A percentile compares a stretch with the other conserved stretches of the same genome.
Conservation (phyloP, 1,139 yeast species). For the Kodamaea alishanica region DNA sequence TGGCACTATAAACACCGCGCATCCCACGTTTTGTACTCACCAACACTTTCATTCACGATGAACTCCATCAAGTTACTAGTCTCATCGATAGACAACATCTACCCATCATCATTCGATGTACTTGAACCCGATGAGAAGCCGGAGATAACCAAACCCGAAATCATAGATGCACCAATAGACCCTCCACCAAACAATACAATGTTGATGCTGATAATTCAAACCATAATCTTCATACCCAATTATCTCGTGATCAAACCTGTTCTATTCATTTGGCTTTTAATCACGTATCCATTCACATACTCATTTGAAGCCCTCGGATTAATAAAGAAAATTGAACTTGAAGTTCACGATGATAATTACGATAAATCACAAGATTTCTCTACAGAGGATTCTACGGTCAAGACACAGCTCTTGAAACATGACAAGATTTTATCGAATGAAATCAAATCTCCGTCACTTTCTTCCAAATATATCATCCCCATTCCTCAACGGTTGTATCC, state of each 20-base stretch:
- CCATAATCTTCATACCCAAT: conserved; percentile 40
- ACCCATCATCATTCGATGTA: conserved; percentile 17
- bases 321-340: conserved; percentile 5
- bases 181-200: too few relatives aligned
- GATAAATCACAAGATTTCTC: conserved; percentile 3
- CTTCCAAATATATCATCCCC: conserved; percentile 47
- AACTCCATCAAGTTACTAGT: conserved; percentile 39
- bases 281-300: conserved; percentile 49
- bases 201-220: not conserved
- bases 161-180: too few relatives aligned
- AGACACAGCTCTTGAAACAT: conserved; percentile 41
- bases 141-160: too few relatives aligned
- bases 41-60: conserved; percentile 21
- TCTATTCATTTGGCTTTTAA: conserved; percentile 36
- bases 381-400: conserved; percentile 11
- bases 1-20: too few relatives aligned
- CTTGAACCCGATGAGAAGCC: conserved; percentile 2
- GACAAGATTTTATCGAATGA: conserved; percentile 41
- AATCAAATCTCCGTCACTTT: conserved; percentile 55
- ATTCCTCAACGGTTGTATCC: conserved; percentile 48
- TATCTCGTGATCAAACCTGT: conserved; percentile 44
- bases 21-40: too few relatives aligned
- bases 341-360: conserved; percentile 5
- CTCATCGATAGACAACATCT: conserved; percentile 33
- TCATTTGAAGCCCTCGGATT: conserved; percentile 22